A percentile compares a stretch with the other conserved stretches of the same genome.
phyloP scores from a whole-genome alignment of 768 basidiomycete genomes.

The Amanita pseudoporphyria region DNA sequence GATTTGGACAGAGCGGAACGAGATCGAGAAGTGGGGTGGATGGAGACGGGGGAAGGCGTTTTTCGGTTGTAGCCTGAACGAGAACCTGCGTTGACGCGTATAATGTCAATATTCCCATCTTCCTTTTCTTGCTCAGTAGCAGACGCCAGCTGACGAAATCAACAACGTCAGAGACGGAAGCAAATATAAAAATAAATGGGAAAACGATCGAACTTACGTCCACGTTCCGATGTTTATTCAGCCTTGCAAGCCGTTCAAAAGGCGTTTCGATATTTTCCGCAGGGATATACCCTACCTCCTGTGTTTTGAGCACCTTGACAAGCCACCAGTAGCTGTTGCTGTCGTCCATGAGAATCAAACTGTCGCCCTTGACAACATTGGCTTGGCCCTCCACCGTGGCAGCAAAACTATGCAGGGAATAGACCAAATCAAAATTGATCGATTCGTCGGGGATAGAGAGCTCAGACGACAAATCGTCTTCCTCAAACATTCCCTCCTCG shows the following conservation, averaged over 20 bases:
- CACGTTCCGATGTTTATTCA: conserved; percentile 96
- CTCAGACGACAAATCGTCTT: conserved; percentile 71
- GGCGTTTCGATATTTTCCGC: conserved; percentile 99
- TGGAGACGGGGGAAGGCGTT: conserved; percentile 39
- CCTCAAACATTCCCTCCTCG: conserved; percentile 73
- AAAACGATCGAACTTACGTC: conserved; percentile 41
- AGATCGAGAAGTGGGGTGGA: background rate
- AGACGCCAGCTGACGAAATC: conserved; percentile 48
- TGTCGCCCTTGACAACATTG: conserved; percentile 97
- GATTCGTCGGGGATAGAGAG: conserved; percentile 86
- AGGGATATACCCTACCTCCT: conserved; percentile 98
- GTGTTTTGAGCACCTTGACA: conserved; percentile 95
- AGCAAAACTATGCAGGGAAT: conserved; percentile 91
- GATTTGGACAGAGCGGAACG: conserved; percentile 18
- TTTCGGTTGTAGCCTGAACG: conserved; percentile 34
- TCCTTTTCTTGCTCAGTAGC: conserved; percentile 65
- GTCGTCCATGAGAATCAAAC: conserved; percentile 93
- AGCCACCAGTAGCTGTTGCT: conserved; percentile 99
- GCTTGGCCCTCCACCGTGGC: conserved; percentile 99
- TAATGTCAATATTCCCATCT: conserved; percentile 44
- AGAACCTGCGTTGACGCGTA: conserved; percentile 40
- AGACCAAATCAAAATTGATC: conserved; percentile 90
- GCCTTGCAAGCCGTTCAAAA: conserved; percentile 86
- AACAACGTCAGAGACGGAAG: conserved; percentile 5
- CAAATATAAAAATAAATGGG: no score